phyloP scores from a whole-genome alignment of 2,329 filamentous ascomycete species.

The Alternaria novae-zelandiae region DNA sequence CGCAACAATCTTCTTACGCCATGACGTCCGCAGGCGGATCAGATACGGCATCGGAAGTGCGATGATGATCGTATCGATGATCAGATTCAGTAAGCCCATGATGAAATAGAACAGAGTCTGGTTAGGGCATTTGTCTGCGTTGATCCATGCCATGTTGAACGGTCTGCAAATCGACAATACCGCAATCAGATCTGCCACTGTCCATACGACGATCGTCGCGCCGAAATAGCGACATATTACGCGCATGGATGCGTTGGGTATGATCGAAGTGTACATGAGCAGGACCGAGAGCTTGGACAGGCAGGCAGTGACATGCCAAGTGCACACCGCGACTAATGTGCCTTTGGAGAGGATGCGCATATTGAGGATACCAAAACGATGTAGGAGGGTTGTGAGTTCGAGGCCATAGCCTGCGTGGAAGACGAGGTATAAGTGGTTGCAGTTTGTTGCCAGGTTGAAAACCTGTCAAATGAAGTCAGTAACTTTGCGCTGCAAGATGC shows the following conservation, averaged over 20 bases:
- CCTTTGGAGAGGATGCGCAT: background rate
- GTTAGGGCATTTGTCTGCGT: background rate
- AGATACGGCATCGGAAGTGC: background rate
- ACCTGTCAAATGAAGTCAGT: background rate
- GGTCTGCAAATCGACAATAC: background rate
- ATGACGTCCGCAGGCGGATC: background rate
- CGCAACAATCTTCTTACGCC: background rate
- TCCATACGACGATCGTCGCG: background rate
- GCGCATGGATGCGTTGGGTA: background rate
- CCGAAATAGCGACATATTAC: background rate
- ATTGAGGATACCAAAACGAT: background rate
- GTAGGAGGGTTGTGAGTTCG: background rate
- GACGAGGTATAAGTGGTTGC: background rate
- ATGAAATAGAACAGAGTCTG: background rate
- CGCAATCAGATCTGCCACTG: background rate
- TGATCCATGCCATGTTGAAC: background rate
- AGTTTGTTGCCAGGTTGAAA: background rate
- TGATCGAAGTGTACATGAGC: background rate
- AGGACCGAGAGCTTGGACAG: background rate
- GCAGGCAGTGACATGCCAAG: background rate
- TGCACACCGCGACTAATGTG: background rate
- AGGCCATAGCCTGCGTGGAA: background rate
- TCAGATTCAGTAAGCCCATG: background rate
- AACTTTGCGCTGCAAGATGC: accelerated
- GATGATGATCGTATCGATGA: background rate